These are phyloP conservation scores for Bryum argenteum DNA, from an alignment of 225 moss, liverwort and hornwort genomes.

Conservation along the genomic window DNA sequence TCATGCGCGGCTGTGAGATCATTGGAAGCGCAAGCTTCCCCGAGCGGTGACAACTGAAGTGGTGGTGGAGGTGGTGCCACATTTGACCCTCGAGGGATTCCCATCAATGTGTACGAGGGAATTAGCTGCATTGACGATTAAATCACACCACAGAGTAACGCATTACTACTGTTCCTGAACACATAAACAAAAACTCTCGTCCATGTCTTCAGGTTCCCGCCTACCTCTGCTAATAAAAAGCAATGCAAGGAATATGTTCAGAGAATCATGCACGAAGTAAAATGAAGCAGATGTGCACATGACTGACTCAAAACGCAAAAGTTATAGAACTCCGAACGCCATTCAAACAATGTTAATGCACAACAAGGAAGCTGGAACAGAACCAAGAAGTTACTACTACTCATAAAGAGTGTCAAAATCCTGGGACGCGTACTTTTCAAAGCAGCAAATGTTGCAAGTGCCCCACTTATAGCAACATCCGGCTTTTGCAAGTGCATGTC, in stretches of 20 bases:
- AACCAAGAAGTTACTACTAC: constrained; percentile 26
- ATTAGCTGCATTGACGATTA: constrained; percentile 64
- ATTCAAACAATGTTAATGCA: constrained; percentile 26
- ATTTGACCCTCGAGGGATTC: constrained; percentile 55
- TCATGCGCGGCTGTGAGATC: constrained; percentile 69
- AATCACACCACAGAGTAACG: constrained; percentile 29
- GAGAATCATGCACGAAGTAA: constrained; percentile 9
- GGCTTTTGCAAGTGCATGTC: constrained; percentile 51
- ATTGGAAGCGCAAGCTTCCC: constrained; percentile 63
- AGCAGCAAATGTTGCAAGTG: constrained; percentile 44
- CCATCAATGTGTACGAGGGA: constrained; percentile 66
- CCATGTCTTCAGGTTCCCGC: constrained; percentile 17
- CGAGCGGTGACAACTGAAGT: constrained; percentile 50
- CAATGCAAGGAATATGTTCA: constrained; percentile 16
- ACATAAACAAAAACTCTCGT: constrained; percentile 17
- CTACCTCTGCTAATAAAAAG: not conserved
- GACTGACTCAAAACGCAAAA: constrained; percentile 23
- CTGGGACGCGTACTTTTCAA: constrained; percentile 44
- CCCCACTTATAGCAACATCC: constrained; percentile 42
- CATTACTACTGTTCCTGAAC: constrained; percentile 31
- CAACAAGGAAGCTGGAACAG: constrained; percentile 31
- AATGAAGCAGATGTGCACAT: constrained; percentile 24
- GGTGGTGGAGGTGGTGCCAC: constrained; percentile 45
- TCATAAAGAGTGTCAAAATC: constrained; percentile 36
- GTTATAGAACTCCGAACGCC: constrained; percentile 11